Evolutionary conservation across 2,329 filamentous ascomycete genomes (phyloP), one percentile per base, ranked within the genome.

Genomic region (Xylariaceae sp.): DNA sequence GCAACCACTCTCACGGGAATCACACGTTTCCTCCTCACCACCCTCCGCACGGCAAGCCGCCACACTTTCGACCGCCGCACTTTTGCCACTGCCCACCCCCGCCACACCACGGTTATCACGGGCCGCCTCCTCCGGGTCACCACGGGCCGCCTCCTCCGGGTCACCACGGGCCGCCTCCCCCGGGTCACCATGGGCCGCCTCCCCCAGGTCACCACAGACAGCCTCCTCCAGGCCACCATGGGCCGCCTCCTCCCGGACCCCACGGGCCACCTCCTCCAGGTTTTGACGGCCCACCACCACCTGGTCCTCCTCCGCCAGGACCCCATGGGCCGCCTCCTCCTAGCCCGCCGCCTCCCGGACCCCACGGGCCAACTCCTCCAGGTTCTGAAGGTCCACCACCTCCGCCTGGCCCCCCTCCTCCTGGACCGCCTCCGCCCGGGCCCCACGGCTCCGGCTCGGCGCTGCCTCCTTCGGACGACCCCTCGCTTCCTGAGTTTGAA

Each of bases 61-160:
- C 36, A 35, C 51, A 21, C n/a, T n/a, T n/a, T 32, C 52, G 47
- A 14, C 40, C 56, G 37, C 44, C 50, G 21, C n/a, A n/a, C n/a
- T 39, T 46, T 31, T 56, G 55, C 35, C 52, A 53, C 36, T 55
- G 49, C 35, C 42, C 32, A 4, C 56, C 53, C 4, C 42, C 40
- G 16, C 50, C 29, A 16, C 47, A 47, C 19, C 36, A 44, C 35
- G 43, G 51, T 6, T 22, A 32, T 11, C 15, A 29, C 24, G 26
- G 9, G 36, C 37, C 47, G 31, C 29, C 34, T 13, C 33, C 33
- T 10, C 34, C 29, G 10, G 13, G 13, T 5, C 13, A 29, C 5
- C 10, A n/a, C n/a, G 9, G 22, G 12, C 34, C 29, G 26, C 28
- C 21, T 17, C 42, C 37, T 14, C 33, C 29, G 29, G 36, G 35